Conservation (phyloP, 148 eudicot species). For the Selenicereus undatus region DNA sequence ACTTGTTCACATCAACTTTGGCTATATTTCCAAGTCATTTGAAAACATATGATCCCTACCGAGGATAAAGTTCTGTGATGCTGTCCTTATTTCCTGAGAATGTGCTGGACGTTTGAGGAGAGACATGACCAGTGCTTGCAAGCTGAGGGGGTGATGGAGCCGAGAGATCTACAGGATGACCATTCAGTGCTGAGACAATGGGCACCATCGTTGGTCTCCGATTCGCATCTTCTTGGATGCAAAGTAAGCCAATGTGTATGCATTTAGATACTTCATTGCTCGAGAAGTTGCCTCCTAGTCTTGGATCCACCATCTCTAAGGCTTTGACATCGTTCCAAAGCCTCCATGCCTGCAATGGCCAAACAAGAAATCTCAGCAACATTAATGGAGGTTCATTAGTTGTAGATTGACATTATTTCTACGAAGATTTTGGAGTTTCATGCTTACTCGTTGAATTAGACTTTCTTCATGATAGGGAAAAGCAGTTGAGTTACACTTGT, state of each 20-base stretch:
- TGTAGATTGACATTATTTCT: too few species aligned
- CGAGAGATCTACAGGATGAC: constrained; percentile 3
- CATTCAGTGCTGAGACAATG: neutral
- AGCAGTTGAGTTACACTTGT: constrained; percentile 5
- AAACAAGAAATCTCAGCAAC: too few species aligned
- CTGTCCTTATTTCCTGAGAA: neutral
- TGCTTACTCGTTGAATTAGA: constrained; percentile 2
- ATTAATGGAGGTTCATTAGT: too few species aligned
- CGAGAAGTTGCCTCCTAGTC: neutral
- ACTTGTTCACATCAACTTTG: too few species aligned
- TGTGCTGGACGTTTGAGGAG: neutral
- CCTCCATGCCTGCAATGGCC: constrained; percentile 21
- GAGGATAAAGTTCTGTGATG: neutral
- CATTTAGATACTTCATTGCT: constrained; percentile 13
- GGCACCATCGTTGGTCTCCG: constrained; percentile 24
- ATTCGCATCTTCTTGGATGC: constrained; percentile 22
- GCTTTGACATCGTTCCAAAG: constrained; percentile 20
- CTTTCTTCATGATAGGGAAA: constrained; percentile 7
- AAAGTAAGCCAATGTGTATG: constrained; percentile 27
- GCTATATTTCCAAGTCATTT: too few species aligned
- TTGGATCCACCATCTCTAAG: constrained; percentile 19
- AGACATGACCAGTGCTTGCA: neutral
- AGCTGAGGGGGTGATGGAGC: neutral
- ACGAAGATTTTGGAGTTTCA: too few species aligned
- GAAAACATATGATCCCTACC: too few species aligned